Evolutionary conservation across 1,284 basidiomycete genomes (phyloP), one percentile per base, ranked within the genome.

Genomic region (Phellinidium pouzarii): DNA sequence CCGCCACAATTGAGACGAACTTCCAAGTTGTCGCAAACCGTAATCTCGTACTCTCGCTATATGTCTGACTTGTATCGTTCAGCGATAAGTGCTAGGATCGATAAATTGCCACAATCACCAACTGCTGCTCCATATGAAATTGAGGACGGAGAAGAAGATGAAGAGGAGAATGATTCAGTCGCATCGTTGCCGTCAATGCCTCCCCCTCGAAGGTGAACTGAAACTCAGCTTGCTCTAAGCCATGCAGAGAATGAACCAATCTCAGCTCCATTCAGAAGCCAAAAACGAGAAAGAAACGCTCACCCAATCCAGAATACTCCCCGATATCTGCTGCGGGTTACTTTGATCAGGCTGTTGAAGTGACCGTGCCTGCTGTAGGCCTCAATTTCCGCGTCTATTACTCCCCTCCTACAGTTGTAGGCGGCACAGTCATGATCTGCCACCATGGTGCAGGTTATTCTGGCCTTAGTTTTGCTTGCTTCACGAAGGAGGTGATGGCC

Each of bases 401-500:
- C 65, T 86, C 88, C 0, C 76, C 68, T 22, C 61, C 59, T 25
- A 34, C 77, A 77, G 71, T 64, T 48, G 63, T 65, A 38, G 68
- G 69, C 2, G 74, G 72, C 6, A 82, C 84, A 0, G 80, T 95
- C 2, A 79, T 98, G 63, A 76, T 98, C 2, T 91, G 91, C 66
- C 94, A 97, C 63, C 95, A 99, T 61, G 95, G 96, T 0, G 95
- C 91, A 1, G 95, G 96, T 2, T 92, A 91, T 63, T 85, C 85
- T 0, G 94, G 82, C 0, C 74, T 97, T 56, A 91, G 84, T 57
- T 99, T 94, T 66, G 94, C 96, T 0, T 84, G 83, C 60, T 76
- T 94, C 49, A 92, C 94, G 8, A 85, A 84, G 64, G 84, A 91
- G 65, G 72, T 98, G 2, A 70, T 67, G 9, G 75, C 72, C 40